Evolutionary conservation across 2,329 filamentous ascomycete species (phyloP), one percentile per base, ranked within the genome.

Genomic region (Neurospora sp.): DNA sequence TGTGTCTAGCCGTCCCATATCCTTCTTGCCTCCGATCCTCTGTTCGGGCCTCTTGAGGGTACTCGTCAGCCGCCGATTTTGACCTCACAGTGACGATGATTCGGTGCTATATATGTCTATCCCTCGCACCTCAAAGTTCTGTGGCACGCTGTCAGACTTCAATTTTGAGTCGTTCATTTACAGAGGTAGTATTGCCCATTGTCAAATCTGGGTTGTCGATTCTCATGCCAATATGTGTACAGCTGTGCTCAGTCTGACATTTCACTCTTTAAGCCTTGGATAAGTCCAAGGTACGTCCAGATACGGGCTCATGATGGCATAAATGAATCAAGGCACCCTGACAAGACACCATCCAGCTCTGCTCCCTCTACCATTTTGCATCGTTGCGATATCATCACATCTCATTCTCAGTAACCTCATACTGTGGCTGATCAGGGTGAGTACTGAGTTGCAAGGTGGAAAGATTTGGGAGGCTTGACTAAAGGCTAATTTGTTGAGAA

Each of bases 201-300:
- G 12, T 57, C 46, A 57, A 15, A 33, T 33, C 23, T 33, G 6
- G 6, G 1, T 17, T 17, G 3, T 8, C 12, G 10, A 33, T 46
- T 23, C 4, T 8, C 43, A 19, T 23, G 3, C 8, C 12, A 12
- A 46, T n/a, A 40, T 2, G 37, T 19, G 17, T 28, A 69, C 72
- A 84, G 83, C 82, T 84, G 82, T 83, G 82, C 82, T 84, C 83
- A 77, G 79, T 81, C 79, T 82, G 82, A 78, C 72, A 76, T 81
- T 81, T 69, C 80, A 79, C 75, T 82, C 80, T 77, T 83, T 82
- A 76, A 70, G 74, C 8, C 5, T 75, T 79, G 78, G 79, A 82
- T 79, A 80, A 78, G 74, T 70, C 79, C 76, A 81, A 82, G 78
- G 79, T 80, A 75, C 71, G 77, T 38, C 2, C 12, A 5, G 15